Evolutionary conservation across 306 rosid genomes (phyloP), one percentile per base, ranked within the genome.

Genomic region (Datisca glomerata): DNA sequence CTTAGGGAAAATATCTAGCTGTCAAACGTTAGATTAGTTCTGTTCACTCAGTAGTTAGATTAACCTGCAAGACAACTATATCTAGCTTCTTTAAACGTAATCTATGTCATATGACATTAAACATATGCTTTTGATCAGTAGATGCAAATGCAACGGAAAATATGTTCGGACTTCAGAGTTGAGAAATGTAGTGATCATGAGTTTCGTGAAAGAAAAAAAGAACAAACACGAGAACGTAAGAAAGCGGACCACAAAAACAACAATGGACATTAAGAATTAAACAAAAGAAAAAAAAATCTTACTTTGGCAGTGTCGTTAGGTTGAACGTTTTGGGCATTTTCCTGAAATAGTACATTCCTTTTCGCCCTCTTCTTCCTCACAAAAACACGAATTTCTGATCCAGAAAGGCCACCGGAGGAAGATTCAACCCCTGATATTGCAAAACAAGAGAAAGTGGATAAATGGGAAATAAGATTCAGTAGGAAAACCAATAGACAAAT

Each of bases 381-480:
- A 20, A 68, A 79, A 52, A 86, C 86, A 13, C 80, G 86, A 63
- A 56, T 61, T 73, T 67, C 60, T 19, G 93, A 46, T 20, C 9
- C 65, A 22, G 78, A 61, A 31, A 60, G 72, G 29, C 48, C 55
- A 51, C 25, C 34, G 48, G 53, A 66, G 48, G 53, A 66, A 25
- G 68, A 45, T 23, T 51, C 59, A 48, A 60, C 47, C 19, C 46
- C 67, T 57, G 63, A 14, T 56, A 49, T 14, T 25, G 35, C 47
- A 36, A 7, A 3, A 29, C 35, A 29, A 29, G 35, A 29, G 12
- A 3, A n/a, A 8, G 8, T n/a, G 4, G 35, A 29, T 8, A 29
- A 29, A 29, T 29, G n/a, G 12, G 12, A 29, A 29, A 29, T n/a
- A 29, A 10, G 35, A 1, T 8, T 2, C 35, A 29, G 35, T n/a